A percentile compares a stretch with the other conserved stretches of the same genome.
Conservation (phyloP, 805 yeast genomes). For the Starmerella khaoyaiensis region DNA sequence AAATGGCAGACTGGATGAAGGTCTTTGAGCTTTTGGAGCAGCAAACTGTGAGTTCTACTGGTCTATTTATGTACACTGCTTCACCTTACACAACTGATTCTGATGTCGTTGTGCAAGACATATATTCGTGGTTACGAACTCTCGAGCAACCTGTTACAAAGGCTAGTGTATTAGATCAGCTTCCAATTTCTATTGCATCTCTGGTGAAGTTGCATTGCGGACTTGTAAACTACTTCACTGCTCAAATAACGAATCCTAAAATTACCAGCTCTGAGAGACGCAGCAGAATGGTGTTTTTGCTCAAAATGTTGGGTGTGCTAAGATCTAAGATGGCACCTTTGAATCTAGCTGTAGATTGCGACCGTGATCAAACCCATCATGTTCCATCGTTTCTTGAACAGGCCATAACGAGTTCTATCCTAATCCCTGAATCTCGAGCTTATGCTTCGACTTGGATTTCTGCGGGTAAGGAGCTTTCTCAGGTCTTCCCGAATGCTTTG, state of each 20-base stretch:
- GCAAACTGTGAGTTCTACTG: conserved; percentile 45
- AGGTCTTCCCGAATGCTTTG: conserved; percentile 12
- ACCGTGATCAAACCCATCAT: conserved; percentile 18
- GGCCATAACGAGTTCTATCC: conserved; percentile 56
- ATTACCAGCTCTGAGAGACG: conserved; percentile 44
- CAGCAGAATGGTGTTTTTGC: conserved; percentile 52
- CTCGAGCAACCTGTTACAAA: conserved; percentile 34
- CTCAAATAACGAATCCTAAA: conserved; percentile 51
- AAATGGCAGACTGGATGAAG: conserved; percentile 64
- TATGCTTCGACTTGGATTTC: conserved; percentile 58
- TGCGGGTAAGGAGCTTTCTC: conserved; percentile 34
- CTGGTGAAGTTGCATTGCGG: conserved; percentile 55
- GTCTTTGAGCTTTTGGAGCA: conserved; percentile 62
- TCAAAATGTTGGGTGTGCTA: conserved; percentile 51
- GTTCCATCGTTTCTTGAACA: conserved; percentile 81
- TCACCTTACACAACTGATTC: conserved; percentile 36
- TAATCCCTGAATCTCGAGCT: conserved; percentile 67
- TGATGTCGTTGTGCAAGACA: conserved; percentile 47
- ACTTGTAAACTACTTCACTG: conserved; percentile 47
- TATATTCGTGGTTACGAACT: conserved; percentile 56
- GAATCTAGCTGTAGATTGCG: conserved; percentile 35
- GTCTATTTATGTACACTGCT: conserved; percentile 44
- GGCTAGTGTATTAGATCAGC: conserved; percentile 33
- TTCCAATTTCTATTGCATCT: conserved; percentile 60
- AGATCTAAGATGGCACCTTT: conserved; percentile 53